Evolutionary conservation across 129 eudicot species (phyloP), one percentile per base, ranked within the genome.

Genomic region (Deinandra increscens): DNA sequence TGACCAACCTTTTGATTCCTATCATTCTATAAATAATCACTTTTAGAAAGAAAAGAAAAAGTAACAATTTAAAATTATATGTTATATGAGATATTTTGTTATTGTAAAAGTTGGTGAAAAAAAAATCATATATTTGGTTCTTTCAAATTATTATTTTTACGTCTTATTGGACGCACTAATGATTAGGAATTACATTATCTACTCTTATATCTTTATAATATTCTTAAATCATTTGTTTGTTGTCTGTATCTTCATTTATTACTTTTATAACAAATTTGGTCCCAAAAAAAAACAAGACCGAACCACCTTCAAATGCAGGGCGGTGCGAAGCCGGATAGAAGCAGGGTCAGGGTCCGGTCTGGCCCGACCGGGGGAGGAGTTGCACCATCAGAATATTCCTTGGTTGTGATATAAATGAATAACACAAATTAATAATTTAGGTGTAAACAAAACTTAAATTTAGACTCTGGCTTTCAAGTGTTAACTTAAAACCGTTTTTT

Each of bases 341-440:
- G 62, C 66, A 55, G 15, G 54, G 75, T 2, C 55, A 41, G 72
- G 65, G 54, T 44, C 10, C 39, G 39, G 39, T 4, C 39, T n/a
- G 39, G 39, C 5, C 39, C 60, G 15, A 12, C 59, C 6, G 23
- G 13, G 41, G 75, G 50, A 45, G 54, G 42, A 64, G 75, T 59
- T 76, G 70, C 80, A 60, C 75, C 80, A 26, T 76, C 70, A 38
- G 75, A 76, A 68, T 76, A 76, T 76, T 23, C 65, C 15, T 7
- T 61, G n/a, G 74, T 67, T 75, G 69, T 34, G 63, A 75, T n/a
- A n/a, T n/a, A n/a, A 26, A 26, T 3, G 31, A 26, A 26, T 26
- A 26, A 26, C 31, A 26, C 1, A 26, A 26, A 26, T 26, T 26
- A n/a, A n/a, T n/a, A n/a, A n/a, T n/a, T n/a, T n/a, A n/a, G n/a